Evolutionary conservation across 2,329 filamentous ascomycete genomes (phyloP), one percentile per base, ranked within the genome.

Genomic region (Dothidotthia symphoricarpi): DNA sequence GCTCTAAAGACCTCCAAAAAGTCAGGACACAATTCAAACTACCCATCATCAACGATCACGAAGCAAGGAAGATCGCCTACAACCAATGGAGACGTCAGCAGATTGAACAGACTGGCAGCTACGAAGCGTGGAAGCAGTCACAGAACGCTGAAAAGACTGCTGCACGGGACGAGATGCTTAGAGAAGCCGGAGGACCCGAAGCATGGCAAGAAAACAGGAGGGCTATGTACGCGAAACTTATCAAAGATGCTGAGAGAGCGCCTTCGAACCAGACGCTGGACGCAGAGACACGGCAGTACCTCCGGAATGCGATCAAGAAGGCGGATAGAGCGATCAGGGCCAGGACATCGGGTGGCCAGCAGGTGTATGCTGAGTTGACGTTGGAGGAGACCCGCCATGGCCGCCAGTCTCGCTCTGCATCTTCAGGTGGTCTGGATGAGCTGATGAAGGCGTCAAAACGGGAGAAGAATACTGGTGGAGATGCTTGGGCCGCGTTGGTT

Each of bases 231-330:
- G 38, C 49, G 6, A 34, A 42, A 4, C 15, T 42, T 3, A 42
- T 61, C 8, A 32, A 31, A 3, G 51, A 55, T 7, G 54, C 57
- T 3, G 49, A 57, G 32, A 49, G 45, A 2, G 57, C 54, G 5
- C 42, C 45, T 5, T 43, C 42, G 7, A 51, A 57, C 15, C 22
- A 40, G 17, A 32, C 24, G 1, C n/a, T 58, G 2, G 39, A 48
- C 8, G 35, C 41, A 7, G 34, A 44, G 19, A 39, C 39, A 33
- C 49, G 50, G 22, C 25, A 22, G 11, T 57, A 44, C 29, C 38
- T 53, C 4, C 35, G 51, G 32, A 33, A 13, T 2, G 53, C 53
- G 1, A 49, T 61, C 12, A 33, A 41, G 12, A 59, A 57, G 43
- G 53, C 56, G 1, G 44, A 55, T 9, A 26, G 41, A 9, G 49